These are phyloP conservation scores for Colletotrichum musicola DNA, from an alignment of 2,329 filamentous ascomycete genomes.

Conservation along the genomic window DNA sequence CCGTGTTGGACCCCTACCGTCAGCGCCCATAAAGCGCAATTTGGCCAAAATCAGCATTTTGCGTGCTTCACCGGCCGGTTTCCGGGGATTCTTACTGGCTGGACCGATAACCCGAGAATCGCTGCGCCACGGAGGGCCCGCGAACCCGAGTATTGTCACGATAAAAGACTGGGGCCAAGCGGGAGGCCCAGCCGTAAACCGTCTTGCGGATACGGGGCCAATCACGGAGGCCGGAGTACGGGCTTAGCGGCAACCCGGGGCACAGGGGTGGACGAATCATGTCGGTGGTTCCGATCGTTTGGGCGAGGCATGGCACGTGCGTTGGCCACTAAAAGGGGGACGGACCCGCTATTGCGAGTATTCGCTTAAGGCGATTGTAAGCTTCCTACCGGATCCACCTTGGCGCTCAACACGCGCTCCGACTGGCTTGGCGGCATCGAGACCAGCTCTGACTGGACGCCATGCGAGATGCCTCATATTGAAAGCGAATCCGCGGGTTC, in stretches of 20 bases:
- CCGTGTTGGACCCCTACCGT: neutral
- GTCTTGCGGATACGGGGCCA: conserved; percentile 3
- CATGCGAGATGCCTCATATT: conserved; percentile 1
- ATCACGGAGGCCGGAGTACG: conserved; percentile 11
- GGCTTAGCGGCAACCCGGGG: neutral
- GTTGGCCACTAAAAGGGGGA: neutral
- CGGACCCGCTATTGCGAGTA: conserved; percentile 28
- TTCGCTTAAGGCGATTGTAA: conserved; percentile 14
- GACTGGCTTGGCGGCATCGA: neutral
- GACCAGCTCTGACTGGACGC: neutral
- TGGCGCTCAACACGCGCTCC: neutral
- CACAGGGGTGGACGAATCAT: conserved; percentile 6
- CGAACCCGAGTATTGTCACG: conserved; percentile 14
- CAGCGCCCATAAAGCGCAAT: neutral
- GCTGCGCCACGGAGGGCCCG: conserved; percentile 24
- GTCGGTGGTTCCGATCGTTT: neutral
- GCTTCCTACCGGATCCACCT: conserved; percentile 5
- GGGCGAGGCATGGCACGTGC: neutral
- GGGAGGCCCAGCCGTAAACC: conserved; percentile 1
- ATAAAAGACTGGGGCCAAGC: neutral
- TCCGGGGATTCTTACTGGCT: neutral
- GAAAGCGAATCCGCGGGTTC: conserved; percentile 29
- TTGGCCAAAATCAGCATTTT: conserved; percentile 5
- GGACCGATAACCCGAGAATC: conserved; percentile 4
- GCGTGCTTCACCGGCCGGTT: neutral